Evolutionary conservation across 2,329 filamentous ascomycete genomes (phyloP).

Genomic region (Monilinia fructicola): DNA sequence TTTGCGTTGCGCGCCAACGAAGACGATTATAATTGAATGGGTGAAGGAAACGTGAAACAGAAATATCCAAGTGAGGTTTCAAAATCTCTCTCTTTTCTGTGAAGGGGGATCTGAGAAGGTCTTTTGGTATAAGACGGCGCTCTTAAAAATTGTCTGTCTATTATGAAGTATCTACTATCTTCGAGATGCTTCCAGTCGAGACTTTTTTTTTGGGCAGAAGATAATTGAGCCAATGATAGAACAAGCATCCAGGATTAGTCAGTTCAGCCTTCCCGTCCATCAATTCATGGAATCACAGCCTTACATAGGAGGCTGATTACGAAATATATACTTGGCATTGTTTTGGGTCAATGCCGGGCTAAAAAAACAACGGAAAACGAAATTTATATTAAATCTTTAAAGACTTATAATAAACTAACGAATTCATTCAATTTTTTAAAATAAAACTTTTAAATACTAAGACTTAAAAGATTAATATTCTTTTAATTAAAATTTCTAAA

Average conservation of each 20-base stretch:
- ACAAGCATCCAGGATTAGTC: not conserved
- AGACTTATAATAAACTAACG: too few species aligned
- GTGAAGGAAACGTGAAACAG: not conserved
- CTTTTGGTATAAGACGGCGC: not conserved
- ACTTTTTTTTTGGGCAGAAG: not conserved
- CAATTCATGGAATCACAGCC: not conserved
- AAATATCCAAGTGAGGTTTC: not conserved
- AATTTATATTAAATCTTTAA: too few species aligned
- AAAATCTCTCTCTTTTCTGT: not conserved
- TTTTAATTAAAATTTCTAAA: too few species aligned
- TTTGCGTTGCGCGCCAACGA: conserved; percentile 11
- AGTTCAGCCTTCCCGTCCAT: not conserved
- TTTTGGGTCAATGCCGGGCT: too few species aligned
- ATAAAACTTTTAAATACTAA: too few species aligned
- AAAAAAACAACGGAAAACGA: too few species aligned
- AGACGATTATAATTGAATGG: not conserved
- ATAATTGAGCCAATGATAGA: too few species aligned
- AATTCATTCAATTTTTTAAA: too few species aligned
- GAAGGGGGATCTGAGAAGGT: not conserved
- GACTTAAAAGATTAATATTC: too few species aligned
- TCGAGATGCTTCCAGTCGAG: conserved; percentile 14
- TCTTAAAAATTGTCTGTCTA: conserved; percentile 1
- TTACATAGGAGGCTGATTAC: too few species aligned
- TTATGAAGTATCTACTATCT: conserved; percentile 5
- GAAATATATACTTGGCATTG: too few species aligned